These are phyloP conservation scores for Scutellospora calospora DNA, from an alignment of 371 early-diverging fungal genomes.

Conservation along the genomic window DNA sequence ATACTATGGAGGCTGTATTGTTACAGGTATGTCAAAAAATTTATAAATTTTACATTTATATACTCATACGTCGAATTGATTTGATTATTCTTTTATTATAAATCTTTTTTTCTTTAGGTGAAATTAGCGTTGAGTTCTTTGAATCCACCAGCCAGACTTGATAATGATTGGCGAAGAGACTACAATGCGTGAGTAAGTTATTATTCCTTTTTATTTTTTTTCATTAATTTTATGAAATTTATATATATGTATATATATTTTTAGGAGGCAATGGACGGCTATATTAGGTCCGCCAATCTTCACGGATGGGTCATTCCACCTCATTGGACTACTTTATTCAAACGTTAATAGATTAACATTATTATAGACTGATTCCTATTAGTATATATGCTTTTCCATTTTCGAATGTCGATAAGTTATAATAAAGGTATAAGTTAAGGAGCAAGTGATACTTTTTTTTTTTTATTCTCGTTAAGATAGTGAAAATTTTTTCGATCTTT, in stretches of 20 bases:
- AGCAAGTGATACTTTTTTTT: too few species aligned
- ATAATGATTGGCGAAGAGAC: constrained; percentile 37
- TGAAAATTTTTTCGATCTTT: too few species aligned
- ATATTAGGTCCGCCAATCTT: constrained; percentile 46
- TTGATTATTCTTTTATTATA: neutral
- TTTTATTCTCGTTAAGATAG: too few species aligned
- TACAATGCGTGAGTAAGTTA: constrained; percentile 34
- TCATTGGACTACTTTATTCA: constrained; percentile 36
- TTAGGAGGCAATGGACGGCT: constrained; percentile 49
- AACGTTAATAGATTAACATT: neutral
- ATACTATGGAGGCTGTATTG: constrained; percentile 47
- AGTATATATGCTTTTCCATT: too few species aligned
- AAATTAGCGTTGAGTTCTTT: constrained; percentile 46
- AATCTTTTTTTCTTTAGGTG: constrained; percentile 21
- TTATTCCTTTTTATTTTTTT: neutral
- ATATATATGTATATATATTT: neutral
- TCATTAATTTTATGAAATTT: neutral
- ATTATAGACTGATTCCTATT: neutral
- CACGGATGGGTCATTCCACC: constrained; percentile 51
- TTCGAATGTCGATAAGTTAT: too few species aligned
- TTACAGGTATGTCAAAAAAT: constrained; percentile 29
- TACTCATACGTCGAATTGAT: neutral
- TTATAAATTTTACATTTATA: too few species aligned
- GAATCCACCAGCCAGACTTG: constrained; percentile 51
- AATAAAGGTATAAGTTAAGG: too few species aligned